A percentile compares a stretch with the other conserved stretches of the same genome.
phyloP scores from a whole-genome alignment of 495 filamentous ascomycete species.

The Lasiosphaeria ovina region DNA sequence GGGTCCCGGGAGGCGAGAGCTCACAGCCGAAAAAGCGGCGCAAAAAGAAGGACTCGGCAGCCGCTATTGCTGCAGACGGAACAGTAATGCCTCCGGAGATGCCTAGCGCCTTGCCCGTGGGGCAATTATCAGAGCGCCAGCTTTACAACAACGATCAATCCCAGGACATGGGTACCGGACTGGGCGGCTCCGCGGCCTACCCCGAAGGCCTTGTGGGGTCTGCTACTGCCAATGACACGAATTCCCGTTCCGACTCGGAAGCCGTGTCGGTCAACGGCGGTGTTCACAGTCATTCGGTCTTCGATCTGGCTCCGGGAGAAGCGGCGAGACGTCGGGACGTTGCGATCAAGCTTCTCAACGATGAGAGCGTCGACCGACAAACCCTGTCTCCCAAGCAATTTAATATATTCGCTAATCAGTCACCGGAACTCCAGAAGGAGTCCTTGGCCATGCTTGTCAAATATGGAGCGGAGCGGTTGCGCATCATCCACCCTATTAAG shows the following conservation, averaged over 20 bases:
- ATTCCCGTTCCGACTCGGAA: conserved; percentile 12
- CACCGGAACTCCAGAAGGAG: conserved; percentile 42
- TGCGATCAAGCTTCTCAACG: conserved; percentile 39
- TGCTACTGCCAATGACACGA: conserved; percentile 11
- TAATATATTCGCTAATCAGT: conserved; percentile 50
- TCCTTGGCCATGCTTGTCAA: conserved; percentile 45
- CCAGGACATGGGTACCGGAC: conserved; percentile 3
- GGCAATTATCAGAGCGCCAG: conserved; percentile 15
- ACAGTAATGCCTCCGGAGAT: conserved; percentile 26
- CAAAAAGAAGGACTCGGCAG: conserved; percentile 29
- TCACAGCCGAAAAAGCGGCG: conserved; percentile 28
- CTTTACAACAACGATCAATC: conserved; percentile 13
- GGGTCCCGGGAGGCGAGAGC: conserved; percentile 30
- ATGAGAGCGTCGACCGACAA: conserved; percentile 35
- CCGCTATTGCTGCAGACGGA: conserved; percentile 4
- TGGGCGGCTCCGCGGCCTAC: conserved; percentile 14
- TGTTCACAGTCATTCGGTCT: conserved; percentile 20
- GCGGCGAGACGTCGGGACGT: conserved; percentile 39
- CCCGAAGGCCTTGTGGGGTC: conserved; percentile 20
- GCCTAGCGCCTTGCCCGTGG: conserved; percentile 26
- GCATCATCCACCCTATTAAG: conserved; percentile 44
- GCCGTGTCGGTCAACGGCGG: conserved; percentile 5
- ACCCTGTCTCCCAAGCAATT: conserved; percentile 49
- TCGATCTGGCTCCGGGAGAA: conserved; percentile 45
- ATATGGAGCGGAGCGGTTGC: conserved; percentile 45